Conservation (phyloP, 306 rosid species). For the Citrullus mucosospermus region DNA sequence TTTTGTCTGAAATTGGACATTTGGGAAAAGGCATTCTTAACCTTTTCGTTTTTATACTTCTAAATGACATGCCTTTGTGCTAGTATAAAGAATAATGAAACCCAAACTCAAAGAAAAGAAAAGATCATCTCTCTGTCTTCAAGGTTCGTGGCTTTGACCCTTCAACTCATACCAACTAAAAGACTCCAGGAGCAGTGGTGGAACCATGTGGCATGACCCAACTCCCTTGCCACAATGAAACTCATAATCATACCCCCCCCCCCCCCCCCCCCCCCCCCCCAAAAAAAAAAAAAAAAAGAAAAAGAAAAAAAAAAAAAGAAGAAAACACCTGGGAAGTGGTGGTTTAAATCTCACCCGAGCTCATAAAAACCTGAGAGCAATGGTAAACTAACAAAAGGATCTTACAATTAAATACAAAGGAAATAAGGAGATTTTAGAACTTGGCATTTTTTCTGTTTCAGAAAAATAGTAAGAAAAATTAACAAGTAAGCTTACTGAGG, state of each 20-base stretch:
- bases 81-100: not conserved
- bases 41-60: not conserved
- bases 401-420: not conserved
- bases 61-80: not conserved
- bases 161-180: not conserved
- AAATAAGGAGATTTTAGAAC: not conserved
- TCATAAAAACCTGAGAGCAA: not conserved
- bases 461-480: not conserved
- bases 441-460: not conserved
- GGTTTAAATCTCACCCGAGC: not conserved
- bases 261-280: too few relatives aligned
- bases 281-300: too few relatives aligned
- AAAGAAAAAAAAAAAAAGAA: not conserved
- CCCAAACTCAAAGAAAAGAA: not conserved
- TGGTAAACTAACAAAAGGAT: not conserved
- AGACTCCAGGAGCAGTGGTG: not conserved
- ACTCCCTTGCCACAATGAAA: not conserved
- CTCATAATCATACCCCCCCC: not conserved
- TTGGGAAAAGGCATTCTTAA: not conserved
- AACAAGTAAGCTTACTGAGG: conserved; percentile 42
- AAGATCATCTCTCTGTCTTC: not conserved
- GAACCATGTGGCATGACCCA: not conserved
- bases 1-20: not conserved
- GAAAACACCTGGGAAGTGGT: not conserved
- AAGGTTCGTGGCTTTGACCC: not conserved